A percentile compares a stretch with the other conserved stretches of the same genome.
Conservation (phyloP, 257 asterid species). For the Jacaranda mimosifolia region DNA sequence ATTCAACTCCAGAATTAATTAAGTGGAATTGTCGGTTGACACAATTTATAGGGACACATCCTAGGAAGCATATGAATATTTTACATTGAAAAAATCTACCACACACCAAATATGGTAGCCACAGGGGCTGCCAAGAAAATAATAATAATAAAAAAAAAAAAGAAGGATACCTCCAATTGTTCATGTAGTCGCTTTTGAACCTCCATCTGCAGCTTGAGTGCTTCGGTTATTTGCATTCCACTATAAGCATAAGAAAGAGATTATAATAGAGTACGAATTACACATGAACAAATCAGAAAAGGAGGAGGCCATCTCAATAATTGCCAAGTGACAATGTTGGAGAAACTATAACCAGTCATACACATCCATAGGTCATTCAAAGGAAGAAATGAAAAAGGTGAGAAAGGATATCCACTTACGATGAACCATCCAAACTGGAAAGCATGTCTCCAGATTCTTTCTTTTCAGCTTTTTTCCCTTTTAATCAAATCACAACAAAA, state of each 20-base stretch:
- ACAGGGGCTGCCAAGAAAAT: neutral
- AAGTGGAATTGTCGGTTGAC: neutral
- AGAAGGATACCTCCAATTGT: conserved; percentile 79
- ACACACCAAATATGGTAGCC: neutral
- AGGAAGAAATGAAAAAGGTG: conserved; percentile 11
- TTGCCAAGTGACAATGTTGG: conserved; percentile 4
- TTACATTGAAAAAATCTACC: neutral
- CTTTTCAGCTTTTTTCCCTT: conserved; percentile 79
- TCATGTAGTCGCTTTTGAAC: conserved; percentile 98
- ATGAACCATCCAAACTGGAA: conserved; percentile 77
- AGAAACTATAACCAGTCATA: conserved; percentile 12
- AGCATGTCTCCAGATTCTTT: conserved; percentile 80
- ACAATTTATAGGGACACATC: conserved; percentile 10
- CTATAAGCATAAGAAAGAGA: conserved; percentile 42
- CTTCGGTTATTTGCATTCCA: conserved; percentile 92
- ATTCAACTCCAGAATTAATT: neutral
- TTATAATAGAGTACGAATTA: neutral
- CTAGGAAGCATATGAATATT: neutral
- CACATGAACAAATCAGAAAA: neutral
- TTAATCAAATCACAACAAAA: conserved; percentile 30
- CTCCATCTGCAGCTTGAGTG: conserved; percentile 98
- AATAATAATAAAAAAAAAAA: neutral
- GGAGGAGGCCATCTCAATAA: conserved; percentile 5
- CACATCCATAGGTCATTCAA: conserved; percentile 10
- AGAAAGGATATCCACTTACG: conserved; percentile 66